phyloP scores from a whole-genome alignment of 306 rosid genomes.

The Citrullus mucosospermus region DNA sequence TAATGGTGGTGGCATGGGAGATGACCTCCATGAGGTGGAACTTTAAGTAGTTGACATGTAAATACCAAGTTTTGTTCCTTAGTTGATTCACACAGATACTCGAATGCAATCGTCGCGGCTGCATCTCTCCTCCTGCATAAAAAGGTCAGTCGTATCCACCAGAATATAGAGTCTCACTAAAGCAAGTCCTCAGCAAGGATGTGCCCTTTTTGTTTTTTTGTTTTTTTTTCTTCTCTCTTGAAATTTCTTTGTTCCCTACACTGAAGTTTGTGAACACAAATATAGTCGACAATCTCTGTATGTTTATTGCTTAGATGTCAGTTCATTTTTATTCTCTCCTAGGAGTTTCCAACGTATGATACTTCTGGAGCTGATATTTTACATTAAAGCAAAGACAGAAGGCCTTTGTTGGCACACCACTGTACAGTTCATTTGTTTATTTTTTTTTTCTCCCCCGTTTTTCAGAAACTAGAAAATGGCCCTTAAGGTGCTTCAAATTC shows the following conservation, averaged over 20 bases:
- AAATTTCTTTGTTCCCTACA: slow-evolving; percentile 13
- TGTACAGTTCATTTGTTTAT: slow-evolving; percentile 58
- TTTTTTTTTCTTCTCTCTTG: not conserved
- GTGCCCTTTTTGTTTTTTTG: not conserved
- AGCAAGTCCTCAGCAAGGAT: slow-evolving; percentile 4
- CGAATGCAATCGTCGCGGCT: slow-evolving; percentile 27
- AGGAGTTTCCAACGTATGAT: slow-evolving; percentile 24
- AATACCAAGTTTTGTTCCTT: slow-evolving; percentile 66
- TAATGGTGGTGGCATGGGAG: slow-evolving; percentile 40
- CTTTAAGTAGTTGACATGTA: slow-evolving; percentile 53
- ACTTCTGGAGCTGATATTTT: slow-evolving; percentile 25
- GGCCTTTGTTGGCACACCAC: slow-evolving; percentile 24
- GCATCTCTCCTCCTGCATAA: slow-evolving; percentile 21
- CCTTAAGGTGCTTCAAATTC: slow-evolving; percentile 17
- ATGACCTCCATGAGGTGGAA: slow-evolving; percentile 81
- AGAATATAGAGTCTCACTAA: slow-evolving; percentile 19
- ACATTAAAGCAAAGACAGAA: slow-evolving; percentile 20
- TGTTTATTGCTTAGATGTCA: slow-evolving; percentile 17
- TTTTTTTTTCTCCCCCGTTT: slow-evolving; percentile 15
- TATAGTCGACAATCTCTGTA: slow-evolving; percentile 12
- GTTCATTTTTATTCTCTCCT: slow-evolving; percentile 13
- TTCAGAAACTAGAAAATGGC: slow-evolving; percentile 20
- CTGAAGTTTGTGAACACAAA: slow-evolving; percentile 9
- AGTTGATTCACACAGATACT: slow-evolving; percentile 29
- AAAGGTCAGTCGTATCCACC: slow-evolving; percentile 21